Evolutionary conservation across 441 rosid species (phyloP).

Genomic region (Pelargonium cotyledonis): DNA sequence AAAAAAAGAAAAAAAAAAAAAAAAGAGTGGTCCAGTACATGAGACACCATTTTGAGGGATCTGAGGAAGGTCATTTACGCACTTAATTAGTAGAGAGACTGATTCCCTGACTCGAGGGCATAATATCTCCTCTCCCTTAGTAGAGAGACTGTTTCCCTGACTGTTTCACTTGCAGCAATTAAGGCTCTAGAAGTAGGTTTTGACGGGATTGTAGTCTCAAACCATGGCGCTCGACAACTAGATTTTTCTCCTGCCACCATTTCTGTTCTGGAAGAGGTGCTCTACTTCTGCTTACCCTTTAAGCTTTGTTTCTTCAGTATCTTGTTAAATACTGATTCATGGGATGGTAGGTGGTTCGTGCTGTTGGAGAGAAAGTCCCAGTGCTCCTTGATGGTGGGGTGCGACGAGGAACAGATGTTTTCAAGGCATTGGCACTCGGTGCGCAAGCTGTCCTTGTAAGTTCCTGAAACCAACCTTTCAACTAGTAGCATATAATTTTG

Average conservation of each 20-base stretch:
- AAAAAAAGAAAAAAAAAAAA: no score
- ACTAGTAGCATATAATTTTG: background rate
- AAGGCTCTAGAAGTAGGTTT: slow-evolving; percentile 71
- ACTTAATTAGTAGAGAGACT: no score
- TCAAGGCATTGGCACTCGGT: slow-evolving; percentile 94
- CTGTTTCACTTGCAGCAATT: slow-evolving; percentile 45
- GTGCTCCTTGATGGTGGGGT: slow-evolving; percentile 86
- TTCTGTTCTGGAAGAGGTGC: slow-evolving; percentile 85
- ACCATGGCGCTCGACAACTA: slow-evolving; percentile 96
- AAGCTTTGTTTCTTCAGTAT: no score
- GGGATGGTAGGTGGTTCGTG: slow-evolving; percentile 60
- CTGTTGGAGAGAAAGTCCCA: slow-evolving; percentile 72
- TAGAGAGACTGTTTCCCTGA: no score
- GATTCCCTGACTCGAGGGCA: background rate
- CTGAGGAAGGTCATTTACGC: no score
- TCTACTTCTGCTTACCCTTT: no score
- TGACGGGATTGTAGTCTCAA: slow-evolving; percentile 90
- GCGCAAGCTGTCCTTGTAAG: slow-evolving; percentile 95
- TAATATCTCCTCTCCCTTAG: no score
- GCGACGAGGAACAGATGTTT: slow-evolving; percentile 77
- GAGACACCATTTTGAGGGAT: no score
- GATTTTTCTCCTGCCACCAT: slow-evolving; percentile 92
- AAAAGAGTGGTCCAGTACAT: no score
- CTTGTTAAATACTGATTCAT: no score
- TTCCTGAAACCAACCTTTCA: slow-evolving; percentile 1